These are phyloP conservation scores for Hypomontagnella monticulosa DNA, from an alignment of 495 filamentous ascomycete species.

Conservation along the genomic window DNA sequence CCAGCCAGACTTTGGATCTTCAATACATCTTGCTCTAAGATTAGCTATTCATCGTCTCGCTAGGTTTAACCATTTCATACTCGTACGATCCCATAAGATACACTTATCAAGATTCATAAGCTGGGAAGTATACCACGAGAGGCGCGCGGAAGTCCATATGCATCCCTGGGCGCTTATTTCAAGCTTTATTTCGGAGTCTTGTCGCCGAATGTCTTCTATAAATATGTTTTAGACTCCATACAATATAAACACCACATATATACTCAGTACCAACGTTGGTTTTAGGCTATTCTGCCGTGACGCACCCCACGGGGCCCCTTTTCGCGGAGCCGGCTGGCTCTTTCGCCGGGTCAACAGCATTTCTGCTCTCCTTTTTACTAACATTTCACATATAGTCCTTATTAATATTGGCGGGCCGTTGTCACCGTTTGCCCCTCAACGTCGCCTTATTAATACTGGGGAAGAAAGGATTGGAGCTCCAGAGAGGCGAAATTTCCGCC, in stretches of 20 bases:
- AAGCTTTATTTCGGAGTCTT: constrained; percentile 22
- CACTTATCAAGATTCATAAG: neutral
- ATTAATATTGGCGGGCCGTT: constrained; percentile 34
- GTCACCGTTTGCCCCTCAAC: constrained; percentile 35
- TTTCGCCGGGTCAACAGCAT: constrained; percentile 1
- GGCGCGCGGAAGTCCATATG: constrained; percentile 2
- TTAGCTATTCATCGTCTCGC: no score
- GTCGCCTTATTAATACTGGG: constrained; percentile 14
- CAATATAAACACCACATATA: constrained; percentile 33
- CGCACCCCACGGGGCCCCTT: constrained; percentile 27
- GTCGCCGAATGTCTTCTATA: constrained; percentile 33
- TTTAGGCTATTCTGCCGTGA: constrained; percentile 38
- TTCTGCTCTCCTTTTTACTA: constrained; percentile 5
- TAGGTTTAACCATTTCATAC: no score
- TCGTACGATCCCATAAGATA: neutral
- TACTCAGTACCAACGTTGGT: constrained; percentile 14
- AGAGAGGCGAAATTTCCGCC: constrained; percentile 30
- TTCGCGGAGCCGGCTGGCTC: constrained; percentile 31
- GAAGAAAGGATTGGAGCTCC: constrained; percentile 9
- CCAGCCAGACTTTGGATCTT: no score
- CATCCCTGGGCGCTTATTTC: neutral
- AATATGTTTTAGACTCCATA: constrained; percentile 23
- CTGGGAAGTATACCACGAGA: constrained; percentile 1
- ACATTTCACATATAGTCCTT: constrained; percentile 6
- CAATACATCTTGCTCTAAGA: no score